These are phyloP conservation scores for Rhizophlyctis rosea DNA, from an alignment of 192 early-diverging fungal genomes.

Conservation along the genomic window DNA sequence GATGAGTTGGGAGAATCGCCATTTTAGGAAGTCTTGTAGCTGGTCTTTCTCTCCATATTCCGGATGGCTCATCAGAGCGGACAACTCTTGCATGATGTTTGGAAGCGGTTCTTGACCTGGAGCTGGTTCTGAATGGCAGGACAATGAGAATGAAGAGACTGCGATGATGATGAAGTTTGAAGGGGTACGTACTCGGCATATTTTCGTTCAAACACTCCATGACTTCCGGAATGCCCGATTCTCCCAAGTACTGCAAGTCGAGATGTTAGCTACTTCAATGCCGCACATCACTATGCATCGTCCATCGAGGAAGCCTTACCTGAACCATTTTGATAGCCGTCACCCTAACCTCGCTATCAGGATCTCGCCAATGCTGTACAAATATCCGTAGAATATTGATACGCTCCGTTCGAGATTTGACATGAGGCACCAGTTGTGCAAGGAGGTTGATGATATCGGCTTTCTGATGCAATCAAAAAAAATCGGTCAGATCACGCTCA, in stretches of 20 bases:
- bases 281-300: conserved; percentile 5
- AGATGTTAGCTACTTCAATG: no score
- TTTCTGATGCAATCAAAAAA: conserved; percentile 37
- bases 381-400: conserved; percentile 34
- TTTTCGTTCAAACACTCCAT: conserved; percentile 40
- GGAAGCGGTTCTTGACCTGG: conserved; percentile 5
- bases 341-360: conserved; percentile 50
- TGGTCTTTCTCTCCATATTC: conserved; percentile 57
- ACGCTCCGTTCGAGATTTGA: conserved; percentile 20
- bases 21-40: conserved; percentile 50
- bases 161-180: neutral
- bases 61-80: conserved; percentile 38
- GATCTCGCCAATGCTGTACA: conserved; percentile 50
- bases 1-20: conserved; percentile 50
- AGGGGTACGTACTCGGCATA: conserved; percentile 8
- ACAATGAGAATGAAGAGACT: neutral
- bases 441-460: conserved; percentile 45
- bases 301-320: conserved; percentile 7
- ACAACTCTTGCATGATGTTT: conserved; percentile 50
- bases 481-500: neutral
- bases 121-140: conserved; percentile 2
- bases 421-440: conserved; percentile 34
- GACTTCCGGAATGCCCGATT: conserved; percentile 43
- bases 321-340: conserved; percentile 50
- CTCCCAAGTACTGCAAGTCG: conserved; percentile 36